phyloP scores from a whole-genome alignment of 2,329 filamentous ascomycete species.

The Ophiostoma australiae region DNA sequence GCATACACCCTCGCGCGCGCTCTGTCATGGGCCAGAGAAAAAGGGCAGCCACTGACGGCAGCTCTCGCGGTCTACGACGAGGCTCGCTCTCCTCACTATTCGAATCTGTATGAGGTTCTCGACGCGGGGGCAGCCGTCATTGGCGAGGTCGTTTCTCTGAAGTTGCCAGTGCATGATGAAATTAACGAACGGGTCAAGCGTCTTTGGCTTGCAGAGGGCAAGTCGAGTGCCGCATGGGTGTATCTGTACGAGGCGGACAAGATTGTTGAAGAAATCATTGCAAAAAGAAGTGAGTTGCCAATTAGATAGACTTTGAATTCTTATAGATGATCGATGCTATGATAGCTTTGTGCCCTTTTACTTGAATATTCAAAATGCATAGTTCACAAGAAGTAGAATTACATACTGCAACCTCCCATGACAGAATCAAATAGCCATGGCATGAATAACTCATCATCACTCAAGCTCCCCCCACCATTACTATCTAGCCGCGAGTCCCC shows the following conservation, averaged over 20 bases:
- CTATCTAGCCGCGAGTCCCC: too few species aligned
- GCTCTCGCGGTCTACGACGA: constrained; percentile 26
- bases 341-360: too few species aligned
- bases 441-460: too few species aligned
- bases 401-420: neutral
- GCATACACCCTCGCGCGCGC: constrained; percentile 25
- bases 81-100: constrained; percentile 26
- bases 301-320: neutral
- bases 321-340: neutral
- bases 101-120: constrained; percentile 25
- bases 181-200: constrained; percentile 24
- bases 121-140: constrained; percentile 18
- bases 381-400: neutral
- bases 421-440: neutral
- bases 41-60: neutral
- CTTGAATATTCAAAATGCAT: too few species aligned
- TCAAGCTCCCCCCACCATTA: too few species aligned
- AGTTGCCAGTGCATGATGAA: constrained; percentile 25
- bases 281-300: neutral
- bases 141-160: constrained; percentile 16
- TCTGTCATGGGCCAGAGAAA: constrained; percentile 22
- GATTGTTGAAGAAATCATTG: constrained; percentile 22
- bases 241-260: constrained; percentile 24
- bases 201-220: constrained; percentile 15
- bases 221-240: constrained; percentile 22